Conservation (phyloP, 495 filamentous ascomycete genomes). For the Penicillium argentinense region DNA sequence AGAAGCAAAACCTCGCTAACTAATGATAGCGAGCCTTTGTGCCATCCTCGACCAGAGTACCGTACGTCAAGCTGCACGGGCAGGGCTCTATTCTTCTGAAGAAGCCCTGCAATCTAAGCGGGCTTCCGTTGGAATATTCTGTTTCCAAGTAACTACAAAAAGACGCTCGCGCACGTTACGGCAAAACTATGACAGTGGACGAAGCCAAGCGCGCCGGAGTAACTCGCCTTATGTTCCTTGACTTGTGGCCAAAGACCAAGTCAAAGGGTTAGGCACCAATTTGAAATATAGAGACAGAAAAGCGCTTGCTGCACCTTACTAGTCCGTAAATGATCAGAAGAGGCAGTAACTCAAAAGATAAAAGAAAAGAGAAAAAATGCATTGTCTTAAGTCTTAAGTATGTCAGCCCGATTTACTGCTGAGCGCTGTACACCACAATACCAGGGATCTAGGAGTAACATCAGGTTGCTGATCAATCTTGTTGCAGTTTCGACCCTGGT, state of each 20-base stretch:
- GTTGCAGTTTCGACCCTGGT: too few species aligned
- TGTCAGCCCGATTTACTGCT: too few species aligned
- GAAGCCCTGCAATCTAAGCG: not conserved
- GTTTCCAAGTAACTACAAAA: not conserved
- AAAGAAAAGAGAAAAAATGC: too few species aligned
- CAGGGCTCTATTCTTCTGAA: not conserved
- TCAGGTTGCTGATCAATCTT: too few species aligned
- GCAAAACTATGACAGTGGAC: not conserved
- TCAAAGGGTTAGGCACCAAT: not conserved
- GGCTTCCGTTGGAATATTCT: not conserved
- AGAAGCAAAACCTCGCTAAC: not conserved
- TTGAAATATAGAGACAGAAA: not conserved
- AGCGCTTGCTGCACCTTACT: not conserved
- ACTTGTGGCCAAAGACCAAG: too few species aligned
- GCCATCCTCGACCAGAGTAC: not conserved
- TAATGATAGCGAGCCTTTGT: not conserved
- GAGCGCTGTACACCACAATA: too few species aligned
- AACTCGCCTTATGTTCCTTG: too few species aligned
- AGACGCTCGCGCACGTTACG: not conserved
- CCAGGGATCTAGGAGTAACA: too few species aligned
- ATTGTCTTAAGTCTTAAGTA: too few species aligned
- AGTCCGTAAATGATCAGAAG: not conserved
- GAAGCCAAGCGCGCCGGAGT: not conserved
- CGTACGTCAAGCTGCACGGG: not conserved
- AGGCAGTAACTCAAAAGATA: not conserved